phyloP scores from a whole-genome alignment of 106 monocot genomes.

The Dendrobium officinale region DNA sequence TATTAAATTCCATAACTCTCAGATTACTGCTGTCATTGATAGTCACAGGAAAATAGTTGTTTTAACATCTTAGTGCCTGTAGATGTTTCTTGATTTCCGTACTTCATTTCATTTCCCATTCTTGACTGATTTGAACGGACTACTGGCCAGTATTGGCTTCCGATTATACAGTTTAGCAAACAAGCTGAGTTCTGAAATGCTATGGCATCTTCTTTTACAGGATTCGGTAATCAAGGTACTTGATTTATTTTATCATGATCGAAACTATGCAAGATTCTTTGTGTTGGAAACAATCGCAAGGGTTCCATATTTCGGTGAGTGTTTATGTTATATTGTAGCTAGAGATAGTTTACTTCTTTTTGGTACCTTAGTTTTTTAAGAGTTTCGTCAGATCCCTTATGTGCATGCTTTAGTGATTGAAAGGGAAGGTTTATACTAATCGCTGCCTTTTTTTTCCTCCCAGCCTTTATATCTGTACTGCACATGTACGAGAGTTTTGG shows the following conservation, averaged over 20 bases:
- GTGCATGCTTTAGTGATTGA: neutral
- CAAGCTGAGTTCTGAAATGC: neutral
- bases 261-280: slow-evolving; percentile 89
- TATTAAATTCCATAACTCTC: too few relatives aligned
- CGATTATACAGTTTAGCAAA: neutral
- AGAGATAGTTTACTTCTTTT: neutral
- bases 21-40: too few relatives aligned
- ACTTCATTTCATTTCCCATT: neutral
- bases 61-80: neutral
- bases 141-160: neutral
- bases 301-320: slow-evolving; percentile 95
- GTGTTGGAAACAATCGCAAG: slow-evolving; percentile 97
- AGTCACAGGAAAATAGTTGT: too few relatives aligned
- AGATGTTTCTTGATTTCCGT: neutral
- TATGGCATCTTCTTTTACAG: slow-evolving; percentile 25
- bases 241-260: slow-evolving; percentile 66
- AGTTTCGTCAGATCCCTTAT: neutral
- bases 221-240: slow-evolving; percentile 72
- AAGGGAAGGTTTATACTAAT: neutral
- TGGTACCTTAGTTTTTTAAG: neutral
- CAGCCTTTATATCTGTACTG: slow-evolving; percentile 96
- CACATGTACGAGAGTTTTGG: slow-evolving; percentile 98
- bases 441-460: neutral
- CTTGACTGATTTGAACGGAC: neutral
- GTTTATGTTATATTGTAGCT: neutral